Evolutionary conservation across 2,329 filamentous ascomycete species (phyloP), one percentile per base, ranked within the genome.

Genomic region (Trichoderma arundinaceum): DNA sequence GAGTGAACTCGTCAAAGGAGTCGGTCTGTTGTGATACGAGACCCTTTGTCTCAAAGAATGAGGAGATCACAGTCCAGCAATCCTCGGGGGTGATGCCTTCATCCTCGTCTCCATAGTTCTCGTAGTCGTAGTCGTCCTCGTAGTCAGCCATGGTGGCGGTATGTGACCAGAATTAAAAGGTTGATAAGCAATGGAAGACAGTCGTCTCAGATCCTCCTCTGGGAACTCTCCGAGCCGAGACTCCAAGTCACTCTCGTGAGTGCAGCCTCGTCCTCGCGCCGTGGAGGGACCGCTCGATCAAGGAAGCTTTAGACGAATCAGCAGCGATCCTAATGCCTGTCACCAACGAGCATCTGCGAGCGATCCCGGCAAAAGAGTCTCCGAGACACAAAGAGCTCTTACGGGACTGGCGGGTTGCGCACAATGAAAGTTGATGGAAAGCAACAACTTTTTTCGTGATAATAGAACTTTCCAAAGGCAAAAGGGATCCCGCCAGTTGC

Each of bases 11-110:
- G 80, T 99, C 93, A 80, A 97, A 99, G 0, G 96, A 99, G 77
- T 98, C 94, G 69, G 98, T 89, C 82, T 99, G 95, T 80, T 99
- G 94, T 15, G 95, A 97, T 22, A 97, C 95, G 38, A 99, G 86
- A 74, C 95, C 94, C 80, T 98, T 99, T 69, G 89, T 87, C 72
- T 97, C 92, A 81, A 99, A 99, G 83, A 97, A 98, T 9, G 95
- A 91, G 65, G 92, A 93, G 77, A 99, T 98, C 74, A 98, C 94
- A 70, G 91, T 91, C 95, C 96, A 99, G 83, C 93, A 97, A 80
- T 99, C 96, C 82, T 98, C 95, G 68, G 94, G 92, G 32, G 94
- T 97, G 81, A 98, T 97, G 72, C 83, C 83, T 67, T 84, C 81
- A 68, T 89, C 86, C 41, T 87, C 88, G 68, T 90, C 88, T 66